phyloP scores from a whole-genome alignment of 23 red algal genomes.

The Gracilaria vermiculophylla region DNA sequence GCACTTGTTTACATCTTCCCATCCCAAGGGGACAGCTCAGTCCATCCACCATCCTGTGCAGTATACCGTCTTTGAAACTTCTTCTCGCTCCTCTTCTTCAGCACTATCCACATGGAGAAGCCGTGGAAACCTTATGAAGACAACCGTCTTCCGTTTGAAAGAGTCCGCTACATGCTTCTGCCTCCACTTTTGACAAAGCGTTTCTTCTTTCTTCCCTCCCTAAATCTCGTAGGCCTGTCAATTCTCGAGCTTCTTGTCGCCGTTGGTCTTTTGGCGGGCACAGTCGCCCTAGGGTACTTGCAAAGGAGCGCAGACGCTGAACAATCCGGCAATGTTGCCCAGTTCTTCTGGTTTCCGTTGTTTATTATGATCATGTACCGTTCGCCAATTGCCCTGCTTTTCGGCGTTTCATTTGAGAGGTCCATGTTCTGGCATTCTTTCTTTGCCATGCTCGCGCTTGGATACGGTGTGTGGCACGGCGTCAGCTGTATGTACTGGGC shows the following conservation, averaged over 20 bases:
- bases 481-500: background rate
- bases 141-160: background rate
- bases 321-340: background rate
- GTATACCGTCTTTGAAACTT: too few species aligned
- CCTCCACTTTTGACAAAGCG: background rate
- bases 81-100: too few species aligned
- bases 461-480: constrained; percentile 1
- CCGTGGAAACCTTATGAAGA: background rate
- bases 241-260: background rate
- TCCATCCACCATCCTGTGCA: too few species aligned
- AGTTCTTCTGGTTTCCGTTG: background rate
- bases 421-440: background rate
- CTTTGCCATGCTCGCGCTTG: background rate
- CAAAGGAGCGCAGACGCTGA: background rate
- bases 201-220: background rate
- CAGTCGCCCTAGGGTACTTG: background rate
- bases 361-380: background rate
- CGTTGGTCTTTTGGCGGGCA: background rate
- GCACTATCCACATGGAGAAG: background rate
- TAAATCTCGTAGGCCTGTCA: background rate
- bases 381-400: background rate
- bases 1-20: too few species aligned
- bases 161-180: background rate
- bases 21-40: too few species aligned
- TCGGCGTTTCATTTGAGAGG: background rate